Base-by-base conservation (phyloP, 768 basidiomycete species). In the Termitomyces sp. region DNA sequence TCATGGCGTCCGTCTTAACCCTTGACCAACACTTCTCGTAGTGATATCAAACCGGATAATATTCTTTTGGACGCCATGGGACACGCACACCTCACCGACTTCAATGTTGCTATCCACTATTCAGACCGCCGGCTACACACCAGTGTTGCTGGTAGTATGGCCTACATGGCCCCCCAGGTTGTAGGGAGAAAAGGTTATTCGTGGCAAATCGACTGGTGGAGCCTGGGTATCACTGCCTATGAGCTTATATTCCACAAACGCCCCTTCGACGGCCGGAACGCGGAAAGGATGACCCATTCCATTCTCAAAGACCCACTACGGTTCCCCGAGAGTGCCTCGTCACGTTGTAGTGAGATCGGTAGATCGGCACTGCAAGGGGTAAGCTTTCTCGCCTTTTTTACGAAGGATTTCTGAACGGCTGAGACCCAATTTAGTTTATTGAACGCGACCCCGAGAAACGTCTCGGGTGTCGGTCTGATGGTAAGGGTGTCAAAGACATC, bases 111-210 rank as follows among this genome's bases (percentile, higher is more conserved):
- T 22, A 96, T 98, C 7, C 96, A 98, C 69, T 98, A 94, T 68
- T 96, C 95, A 11, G 90, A 92, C 56, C 80, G 88, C 50, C 82
- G 95, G 33, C 65, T 89, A 57, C 88, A 98, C 70, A 94, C 91
- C 0, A 93, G 91, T 56, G 90, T 99, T 15, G 96, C 97, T 7
- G 97, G 97, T 3, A 94, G 91, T 65, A 95, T 99, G 93, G 96
- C 97, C 0, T 99, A 99, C 73, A 99, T 99, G 97, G 95, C 95
- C 10, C 95, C 96, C 0, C 94, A 99, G 69, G 89, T 99, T n/a
- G 79, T 98, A 41, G 84, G 82, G 49, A 87, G 90, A 65, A 88
- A 85, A 64, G 97, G 97, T 15, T 99, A 99, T 70, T 89, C 89
- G 3, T 94, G 91, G 81, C 86, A 85, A 46, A 82, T 92, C 47